A percentile compares a stretch with the other conserved stretches of the same genome.
phyloP scores from a whole-genome alignment of 805 yeast genomes.

The Schizosaccharomyces cryophilus region DNA sequence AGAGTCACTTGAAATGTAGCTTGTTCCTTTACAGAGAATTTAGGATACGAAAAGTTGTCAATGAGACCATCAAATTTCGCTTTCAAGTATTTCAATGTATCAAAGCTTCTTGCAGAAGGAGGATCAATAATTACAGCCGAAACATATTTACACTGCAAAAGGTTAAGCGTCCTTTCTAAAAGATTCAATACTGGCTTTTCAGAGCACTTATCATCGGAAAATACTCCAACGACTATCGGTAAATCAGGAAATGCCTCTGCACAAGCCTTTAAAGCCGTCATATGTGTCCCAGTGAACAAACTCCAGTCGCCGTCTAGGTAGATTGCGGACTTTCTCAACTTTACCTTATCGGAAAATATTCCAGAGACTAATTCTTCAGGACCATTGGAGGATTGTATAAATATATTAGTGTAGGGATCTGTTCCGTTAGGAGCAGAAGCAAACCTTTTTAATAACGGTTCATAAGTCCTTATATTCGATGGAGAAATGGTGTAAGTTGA shows the following conservation, averaged over 20 bases:
- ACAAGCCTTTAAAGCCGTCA: constrained; percentile 17
- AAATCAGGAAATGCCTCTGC: not conserved
- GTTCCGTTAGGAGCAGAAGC: not conserved
- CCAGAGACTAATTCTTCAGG: not conserved
- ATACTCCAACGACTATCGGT: not conserved
- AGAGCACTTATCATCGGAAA: constrained; percentile 22
- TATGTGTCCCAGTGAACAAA: constrained; percentile 80
- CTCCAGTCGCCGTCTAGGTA: constrained; percentile 77
- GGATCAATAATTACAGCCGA: constrained; percentile 44
- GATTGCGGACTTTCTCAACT: constrained; percentile 12
- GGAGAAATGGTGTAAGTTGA: not conserved
- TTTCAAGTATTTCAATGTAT: constrained; percentile 7
- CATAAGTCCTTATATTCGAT: not conserved
- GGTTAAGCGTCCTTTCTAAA: constrained; percentile 66
- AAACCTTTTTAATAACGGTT: not conserved
- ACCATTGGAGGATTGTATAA: not conserved
- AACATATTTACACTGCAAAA: constrained; percentile 43
- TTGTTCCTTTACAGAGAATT: not conserved
- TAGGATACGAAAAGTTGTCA: not conserved
- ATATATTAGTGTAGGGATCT: not conserved
- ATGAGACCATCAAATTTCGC: not conserved
- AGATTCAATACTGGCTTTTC: constrained; percentile 69
- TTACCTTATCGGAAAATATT: not conserved
- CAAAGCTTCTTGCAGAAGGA: constrained; percentile 35
- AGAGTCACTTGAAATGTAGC: not conserved